Evolutionary conservation across 1,284 basidiomycete genomes (phyloP).

Genomic region (Xanthoconium separans): DNA sequence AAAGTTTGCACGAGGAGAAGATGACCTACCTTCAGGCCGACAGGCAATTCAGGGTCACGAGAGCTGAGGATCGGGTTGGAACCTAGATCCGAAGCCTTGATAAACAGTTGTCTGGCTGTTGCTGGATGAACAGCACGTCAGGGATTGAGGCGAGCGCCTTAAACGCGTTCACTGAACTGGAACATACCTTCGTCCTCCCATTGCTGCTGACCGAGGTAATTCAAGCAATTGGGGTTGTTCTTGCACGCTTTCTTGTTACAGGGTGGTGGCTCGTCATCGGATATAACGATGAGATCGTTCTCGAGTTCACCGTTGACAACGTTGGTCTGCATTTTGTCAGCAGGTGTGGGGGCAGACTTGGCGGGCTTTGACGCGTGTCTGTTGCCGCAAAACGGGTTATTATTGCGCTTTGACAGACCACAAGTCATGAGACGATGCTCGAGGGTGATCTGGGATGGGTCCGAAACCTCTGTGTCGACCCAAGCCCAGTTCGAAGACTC

Average conservation of each 20-base stretch:
- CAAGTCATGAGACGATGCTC: slow-evolving; percentile 67
- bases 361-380: slow-evolving; percentile 40
- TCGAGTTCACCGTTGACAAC: slow-evolving; percentile 42
- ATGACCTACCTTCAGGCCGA: slow-evolving; percentile 69
- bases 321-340: slow-evolving; percentile 3
- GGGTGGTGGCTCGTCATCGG: slow-evolving; percentile 55
- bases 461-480: slow-evolving; percentile 65
- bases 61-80: slow-evolving; percentile 50
- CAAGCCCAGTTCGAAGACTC: slow-evolving; percentile 68
- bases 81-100: slow-evolving; percentile 53
- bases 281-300: slow-evolving; percentile 66
- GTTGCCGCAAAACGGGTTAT: slow-evolving; percentile 52
- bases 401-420: slow-evolving; percentile 55
- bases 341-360: slow-evolving; percentile 8
- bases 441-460: slow-evolving; percentile 55
- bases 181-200: slow-evolving; percentile 67
- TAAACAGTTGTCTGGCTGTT: slow-evolving; percentile 49
- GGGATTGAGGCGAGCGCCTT: slow-evolving; percentile 3
- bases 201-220: slow-evolving; percentile 77
- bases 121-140: slow-evolving; percentile 38
- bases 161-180: slow-evolving; percentile 16
- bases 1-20: neutral
- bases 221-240: slow-evolving; percentile 78
- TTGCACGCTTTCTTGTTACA: slow-evolving; percentile 71
- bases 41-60: slow-evolving; percentile 59